phyloP scores from a whole-genome alignment of 176 grass and related monocot genomes.

The Bonia amplexicaulis region DNA sequence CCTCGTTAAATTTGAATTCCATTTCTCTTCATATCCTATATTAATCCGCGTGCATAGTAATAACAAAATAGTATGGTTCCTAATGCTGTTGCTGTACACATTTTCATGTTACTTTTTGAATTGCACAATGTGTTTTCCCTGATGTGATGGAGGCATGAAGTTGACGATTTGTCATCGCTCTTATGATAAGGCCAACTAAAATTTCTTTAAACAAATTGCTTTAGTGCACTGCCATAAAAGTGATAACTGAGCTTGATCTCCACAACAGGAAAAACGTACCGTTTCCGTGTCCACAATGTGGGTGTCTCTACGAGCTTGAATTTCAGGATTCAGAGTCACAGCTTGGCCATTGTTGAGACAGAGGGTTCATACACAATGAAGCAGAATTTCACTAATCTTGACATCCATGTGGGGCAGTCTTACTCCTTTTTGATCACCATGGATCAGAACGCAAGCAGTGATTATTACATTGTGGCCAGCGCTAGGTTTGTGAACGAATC shows the following conservation, averaged over 20 bases:
- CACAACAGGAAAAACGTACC: constrained; percentile 81
- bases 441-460: constrained; percentile 93
- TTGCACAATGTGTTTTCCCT: background rate
- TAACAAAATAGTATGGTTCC: background rate
- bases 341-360: constrained; percentile 74
- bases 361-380: constrained; percentile 90
- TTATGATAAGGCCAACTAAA: background rate
- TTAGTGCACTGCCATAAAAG: background rate
- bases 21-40: background rate
- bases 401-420: constrained; percentile 92
- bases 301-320: constrained; percentile 87
- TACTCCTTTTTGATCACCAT: constrained; percentile 93
- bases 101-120: background rate
- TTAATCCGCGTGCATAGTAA: background rate
- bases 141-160: background rate
- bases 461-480: constrained; percentile 91
- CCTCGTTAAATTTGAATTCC: background rate
- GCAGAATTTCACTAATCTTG: constrained; percentile 82
- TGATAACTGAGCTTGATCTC: background rate
- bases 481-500: constrained; percentile 84
- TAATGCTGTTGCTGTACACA: background rate
- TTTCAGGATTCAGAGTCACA: constrained; percentile 89
- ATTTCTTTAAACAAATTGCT: background rate
- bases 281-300: constrained; percentile 84
- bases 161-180: background rate